Percentiles rank a stretch among this genome's conserved stretches.
Conservation (phyloP, 2,329 filamentous ascomycete species). For the Colletotrichum magnum region DNA sequence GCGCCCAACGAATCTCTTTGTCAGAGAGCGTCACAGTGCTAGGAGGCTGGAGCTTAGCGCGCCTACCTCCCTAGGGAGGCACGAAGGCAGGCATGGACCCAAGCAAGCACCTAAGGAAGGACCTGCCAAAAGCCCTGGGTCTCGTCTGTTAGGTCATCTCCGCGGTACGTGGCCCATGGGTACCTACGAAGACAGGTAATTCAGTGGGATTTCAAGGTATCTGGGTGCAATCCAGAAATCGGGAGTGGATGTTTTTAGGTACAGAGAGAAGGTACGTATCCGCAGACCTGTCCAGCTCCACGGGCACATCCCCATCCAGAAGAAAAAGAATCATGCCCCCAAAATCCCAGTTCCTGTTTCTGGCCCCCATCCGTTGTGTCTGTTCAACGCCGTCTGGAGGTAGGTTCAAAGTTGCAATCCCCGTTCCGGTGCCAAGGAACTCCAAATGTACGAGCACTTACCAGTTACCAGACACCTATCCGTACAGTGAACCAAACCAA, state of each 20-base stretch:
- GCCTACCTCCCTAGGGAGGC: slow-evolving; percentile 6
- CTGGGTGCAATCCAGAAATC: too few species aligned
- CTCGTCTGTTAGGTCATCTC: slow-evolving; percentile 5
- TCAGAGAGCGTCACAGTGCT: slow-evolving; percentile 2
- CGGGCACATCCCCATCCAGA: not conserved
- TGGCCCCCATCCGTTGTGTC: not conserved
- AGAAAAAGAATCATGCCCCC: not conserved
- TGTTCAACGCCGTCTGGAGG: too few species aligned
- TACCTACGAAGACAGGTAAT: too few species aligned
- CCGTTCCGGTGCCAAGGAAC: not conserved
- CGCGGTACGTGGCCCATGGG: slow-evolving; percentile 17
- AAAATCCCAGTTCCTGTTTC: slow-evolving; percentile 23
- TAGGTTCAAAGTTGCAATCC: not conserved
- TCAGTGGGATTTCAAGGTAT: too few species aligned
- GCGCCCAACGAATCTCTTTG: slow-evolving; percentile 14
- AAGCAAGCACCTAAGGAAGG: too few species aligned
- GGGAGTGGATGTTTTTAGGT: too few species aligned
- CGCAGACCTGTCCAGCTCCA: not conserved
- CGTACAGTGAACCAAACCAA: not conserved
- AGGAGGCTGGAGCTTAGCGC: not conserved
- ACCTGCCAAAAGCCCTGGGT: not conserved
- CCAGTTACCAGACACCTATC: not conserved
- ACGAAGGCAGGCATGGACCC: too few species aligned
- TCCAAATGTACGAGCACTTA: slow-evolving; percentile 1
- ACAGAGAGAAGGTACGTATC: too few species aligned